Conservation (phyloP, 768 basidiomycete species). For the Kwoniella newhampshirensis region DNA sequence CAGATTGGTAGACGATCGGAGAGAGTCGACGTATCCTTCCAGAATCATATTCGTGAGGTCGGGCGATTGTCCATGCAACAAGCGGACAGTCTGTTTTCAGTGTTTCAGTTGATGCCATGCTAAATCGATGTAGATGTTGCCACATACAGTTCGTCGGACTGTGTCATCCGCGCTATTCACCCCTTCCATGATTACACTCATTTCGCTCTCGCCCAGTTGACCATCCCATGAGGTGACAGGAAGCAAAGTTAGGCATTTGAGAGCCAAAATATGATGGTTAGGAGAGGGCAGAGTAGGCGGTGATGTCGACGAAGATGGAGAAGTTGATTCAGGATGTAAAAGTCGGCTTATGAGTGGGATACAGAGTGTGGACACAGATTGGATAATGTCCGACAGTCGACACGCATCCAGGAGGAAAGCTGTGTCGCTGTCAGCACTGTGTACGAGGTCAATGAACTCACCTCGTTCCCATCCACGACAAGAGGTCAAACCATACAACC, state of each 20-base stretch:
- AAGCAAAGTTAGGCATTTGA: conserved; percentile 32
- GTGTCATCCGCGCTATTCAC: conserved; percentile 35
- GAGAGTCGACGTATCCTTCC: conserved; percentile 9
- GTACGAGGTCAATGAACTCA: conserved; percentile 2
- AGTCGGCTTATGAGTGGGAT: conserved; percentile 2
- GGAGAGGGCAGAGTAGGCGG: conserved; percentile 3
- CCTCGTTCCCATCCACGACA: conserved; percentile 8
- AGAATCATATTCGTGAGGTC: conserved; percentile 13
- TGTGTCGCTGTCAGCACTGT: neutral
- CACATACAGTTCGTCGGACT: conserved; percentile 31
- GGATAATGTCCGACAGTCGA: neutral
- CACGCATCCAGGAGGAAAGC: conserved; percentile 30
- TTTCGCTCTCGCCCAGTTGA: conserved; percentile 31
- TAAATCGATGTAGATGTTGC: too few species aligned
- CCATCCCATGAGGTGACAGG: conserved; percentile 27
- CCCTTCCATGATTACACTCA: conserved; percentile 42
- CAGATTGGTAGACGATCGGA: conserved; percentile 14
- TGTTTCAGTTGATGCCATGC: too few species aligned
- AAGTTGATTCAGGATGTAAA: conserved; percentile 4
- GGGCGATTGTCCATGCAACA: conserved; percentile 15
- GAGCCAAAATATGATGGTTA: conserved; percentile 27
- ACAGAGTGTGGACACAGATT: neutral
- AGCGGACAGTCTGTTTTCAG: conserved; percentile 17
- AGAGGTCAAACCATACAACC: neutral
- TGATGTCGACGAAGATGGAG: conserved; percentile 3